Conservation (phyloP, 148 eudicot genomes). For the Amaranthus hypochondriacus region DNA sequence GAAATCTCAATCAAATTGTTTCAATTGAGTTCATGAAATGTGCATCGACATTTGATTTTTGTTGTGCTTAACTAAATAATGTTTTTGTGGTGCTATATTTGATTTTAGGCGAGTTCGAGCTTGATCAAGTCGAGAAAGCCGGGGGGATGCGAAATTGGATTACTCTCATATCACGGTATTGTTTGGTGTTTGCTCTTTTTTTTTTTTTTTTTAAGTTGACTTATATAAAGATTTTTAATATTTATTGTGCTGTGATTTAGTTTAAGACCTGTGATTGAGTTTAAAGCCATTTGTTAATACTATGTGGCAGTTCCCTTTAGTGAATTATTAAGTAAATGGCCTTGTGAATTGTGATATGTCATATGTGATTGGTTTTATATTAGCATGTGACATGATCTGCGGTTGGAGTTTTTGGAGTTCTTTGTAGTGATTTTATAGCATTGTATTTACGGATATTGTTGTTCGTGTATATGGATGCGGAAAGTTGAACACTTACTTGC, state of each 20-base stretch:
- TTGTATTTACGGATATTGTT: background rate
- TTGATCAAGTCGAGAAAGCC: constrained; percentile 85
- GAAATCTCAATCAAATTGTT: background rate
- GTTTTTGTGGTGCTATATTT: constrained; percentile 3
- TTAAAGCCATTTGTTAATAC: background rate
- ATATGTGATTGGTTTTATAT: background rate
- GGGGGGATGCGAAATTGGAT: constrained; percentile 71
- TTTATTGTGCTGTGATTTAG: background rate
- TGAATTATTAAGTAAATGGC: background rate
- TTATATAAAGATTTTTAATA: no score
- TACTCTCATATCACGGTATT: constrained; percentile 94
- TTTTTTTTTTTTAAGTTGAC: background rate
- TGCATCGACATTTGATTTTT: background rate
- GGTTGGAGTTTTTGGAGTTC: background rate
- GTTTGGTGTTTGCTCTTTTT: background rate
- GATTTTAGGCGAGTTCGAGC: constrained; percentile 67
- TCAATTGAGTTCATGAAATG: background rate
- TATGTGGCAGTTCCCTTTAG: no score
- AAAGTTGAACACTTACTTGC: background rate
- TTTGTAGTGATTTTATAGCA: background rate
- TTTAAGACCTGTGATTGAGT: background rate
- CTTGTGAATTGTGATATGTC: background rate
- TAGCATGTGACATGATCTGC: background rate
- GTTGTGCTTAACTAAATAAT: background rate
- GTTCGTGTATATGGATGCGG: background rate